These are phyloP conservation scores for Trichoderma arundinaceum DNA, from an alignment of 2,329 filamentous ascomycete species.

Conservation along the genomic window DNA sequence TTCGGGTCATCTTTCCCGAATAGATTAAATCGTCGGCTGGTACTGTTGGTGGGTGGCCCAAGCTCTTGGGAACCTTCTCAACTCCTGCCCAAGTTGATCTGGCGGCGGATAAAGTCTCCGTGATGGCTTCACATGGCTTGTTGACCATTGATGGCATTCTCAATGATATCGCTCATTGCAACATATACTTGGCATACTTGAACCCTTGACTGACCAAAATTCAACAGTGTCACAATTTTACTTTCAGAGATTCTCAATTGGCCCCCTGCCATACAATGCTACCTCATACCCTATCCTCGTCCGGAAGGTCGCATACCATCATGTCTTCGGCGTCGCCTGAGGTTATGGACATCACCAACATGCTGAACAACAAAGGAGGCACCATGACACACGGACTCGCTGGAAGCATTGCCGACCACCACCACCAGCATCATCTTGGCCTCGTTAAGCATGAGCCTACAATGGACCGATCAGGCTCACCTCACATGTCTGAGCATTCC, in stretches of 20 bases:
- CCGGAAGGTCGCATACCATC: conserved; percentile 46
- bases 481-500: conserved; percentile 65
- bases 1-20: conserved; percentile 1
- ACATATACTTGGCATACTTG: neutral
- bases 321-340: conserved; percentile 53
- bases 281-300: conserved; percentile 26
- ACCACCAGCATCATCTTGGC: conserved; percentile 40
- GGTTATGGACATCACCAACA: conserved; percentile 60
- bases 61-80: conserved; percentile 15
- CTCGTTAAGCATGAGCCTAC: conserved; percentile 46
- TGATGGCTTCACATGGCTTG: conserved; percentile 11
- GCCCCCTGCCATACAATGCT: conserved; percentile 22
- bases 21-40: conserved; percentile 1
- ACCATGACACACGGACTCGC: conserved; percentile 42
- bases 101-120: conserved; percentile 2
- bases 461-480: conserved; percentile 62
- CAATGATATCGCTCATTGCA: neutral
- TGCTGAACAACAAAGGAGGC: conserved; percentile 56
- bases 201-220: neutral
- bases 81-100: conserved; percentile 11
- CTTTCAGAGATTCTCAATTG: neutral
- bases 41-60: conserved; percentile 26
- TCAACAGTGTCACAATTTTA: neutral
- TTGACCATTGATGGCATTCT: neutral
- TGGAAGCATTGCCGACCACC: conserved; percentile 42